Base-by-base conservation (phyloP, 2,329 filamentous ascomycete species). In the Paraphoma chrysanthemicola region DNA sequence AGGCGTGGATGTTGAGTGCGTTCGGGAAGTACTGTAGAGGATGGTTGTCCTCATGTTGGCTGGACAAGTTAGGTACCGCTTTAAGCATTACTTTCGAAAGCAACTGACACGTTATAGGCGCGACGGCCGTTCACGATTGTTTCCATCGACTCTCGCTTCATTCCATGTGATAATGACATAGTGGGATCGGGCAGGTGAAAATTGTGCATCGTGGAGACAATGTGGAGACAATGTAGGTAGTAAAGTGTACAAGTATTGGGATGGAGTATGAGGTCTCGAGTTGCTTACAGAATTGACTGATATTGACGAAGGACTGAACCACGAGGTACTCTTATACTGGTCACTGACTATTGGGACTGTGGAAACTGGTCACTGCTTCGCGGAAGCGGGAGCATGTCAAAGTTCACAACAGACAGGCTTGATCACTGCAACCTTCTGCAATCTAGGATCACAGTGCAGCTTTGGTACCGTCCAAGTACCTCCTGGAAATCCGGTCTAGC, bases 351-450 rank as follows among this genome's bases (percentile, higher is more conserved):
- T 36, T 14, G 33, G 33, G 33, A 6, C 7, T 36, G 14, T 36
- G 33, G 14, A 23, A 23, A 23, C 5, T 36, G 33, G 33, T 47
- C 23, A 50, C n/a, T 28, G 36, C 42, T 23, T 42, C 55, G 55
- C 55, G 55, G 55, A 58, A 48, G 48, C 51, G 55, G 55, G 55
- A 44, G 18, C 31, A 12, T 48, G 2, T 28, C 29, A 6, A 51
- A 23, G 10, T 9, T 28, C 41, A 17, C n/a, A 5, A 16, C 12
- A 44, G 31, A 17, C 18, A 39, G 7, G 36, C 39, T 18, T 36
- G 18, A 7, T 16, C 31, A 44, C 51, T 51, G 48, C 47, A 48
- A 51, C 55, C 50, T 31, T 58, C 39, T 47, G 46, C 29, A 43
- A 29, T 44, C 12, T 50, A 43, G 46, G 46, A 45, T 46, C 50